Conservation (phyloP, 148 eudicot species). For the Beta vulgaris region DNA sequence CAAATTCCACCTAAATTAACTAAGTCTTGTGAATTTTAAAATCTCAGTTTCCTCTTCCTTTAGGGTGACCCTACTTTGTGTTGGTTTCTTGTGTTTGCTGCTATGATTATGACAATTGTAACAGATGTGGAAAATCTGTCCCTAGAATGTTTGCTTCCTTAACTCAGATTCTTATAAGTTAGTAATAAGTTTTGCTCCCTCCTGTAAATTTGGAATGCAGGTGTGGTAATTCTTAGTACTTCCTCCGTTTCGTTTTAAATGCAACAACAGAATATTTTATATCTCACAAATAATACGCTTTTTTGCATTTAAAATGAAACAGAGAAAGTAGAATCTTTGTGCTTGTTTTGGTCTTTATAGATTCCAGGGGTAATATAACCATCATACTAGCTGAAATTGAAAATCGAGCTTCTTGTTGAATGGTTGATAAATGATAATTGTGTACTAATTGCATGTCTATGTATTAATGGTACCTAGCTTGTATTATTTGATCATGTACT, state of each 20-base stretch:
- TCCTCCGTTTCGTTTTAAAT: too few relatives aligned
- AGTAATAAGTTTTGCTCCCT: background rate
- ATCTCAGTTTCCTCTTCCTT: background rate
- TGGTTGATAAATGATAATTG: background rate
- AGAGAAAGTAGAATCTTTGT: too few relatives aligned
- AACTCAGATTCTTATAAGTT: conserved; percentile 23
- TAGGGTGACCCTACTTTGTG: conserved; percentile 31
- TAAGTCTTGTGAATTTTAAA: conserved; percentile 39
- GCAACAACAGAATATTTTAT: too few relatives aligned
- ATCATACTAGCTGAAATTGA: background rate
- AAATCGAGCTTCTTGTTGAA: background rate
- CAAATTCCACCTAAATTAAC: conserved; percentile 33
- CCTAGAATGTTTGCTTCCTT: conserved; percentile 27
- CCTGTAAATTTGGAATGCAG: background rate
- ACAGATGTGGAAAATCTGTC: conserved; percentile 31
- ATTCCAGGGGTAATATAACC: too few relatives aligned
- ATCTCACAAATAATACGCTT: too few relatives aligned
- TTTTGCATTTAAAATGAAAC: too few relatives aligned
- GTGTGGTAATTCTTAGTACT: conserved; percentile 17
- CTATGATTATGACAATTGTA: conserved; percentile 24
- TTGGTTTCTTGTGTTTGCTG: conserved; percentile 35
- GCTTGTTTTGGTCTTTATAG: too few relatives aligned
- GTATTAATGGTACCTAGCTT: background rate
- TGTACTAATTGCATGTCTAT: background rate
- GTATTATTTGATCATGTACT: too few relatives aligned